Evolutionary conservation across 768 basidiomycete genomes (phyloP).

Genomic region (Mycena metata): DNA sequence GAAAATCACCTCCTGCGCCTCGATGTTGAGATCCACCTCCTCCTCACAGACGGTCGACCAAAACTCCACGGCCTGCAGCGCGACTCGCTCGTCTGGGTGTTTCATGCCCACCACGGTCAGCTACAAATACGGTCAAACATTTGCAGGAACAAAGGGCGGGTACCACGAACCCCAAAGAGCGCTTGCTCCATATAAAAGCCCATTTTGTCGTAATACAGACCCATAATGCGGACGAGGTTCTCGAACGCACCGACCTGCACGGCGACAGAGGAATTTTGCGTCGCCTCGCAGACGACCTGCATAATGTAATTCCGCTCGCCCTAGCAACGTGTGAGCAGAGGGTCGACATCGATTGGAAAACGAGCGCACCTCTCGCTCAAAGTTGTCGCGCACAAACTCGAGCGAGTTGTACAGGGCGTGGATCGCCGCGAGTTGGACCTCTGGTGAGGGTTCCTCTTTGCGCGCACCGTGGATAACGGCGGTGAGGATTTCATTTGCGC

Average conservation of each 20-base stretch:
- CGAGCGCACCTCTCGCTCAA: constrained; percentile 89
- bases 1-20: constrained; percentile 85
- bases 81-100: constrained; percentile 89
- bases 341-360: constrained; percentile 10
- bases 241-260: constrained; percentile 98
- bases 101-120: constrained; percentile 99
- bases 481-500: constrained; percentile 97
- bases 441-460: constrained; percentile 91
- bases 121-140: constrained; percentile 55
- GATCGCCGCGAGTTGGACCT: constrained; percentile 95
- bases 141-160: constrained; percentile 13
- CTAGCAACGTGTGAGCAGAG: constrained; percentile 56
- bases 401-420: constrained; percentile 95
- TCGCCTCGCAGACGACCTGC: constrained; percentile 99
- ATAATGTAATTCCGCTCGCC: constrained; percentile 99
- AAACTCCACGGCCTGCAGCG: constrained; percentile 97
- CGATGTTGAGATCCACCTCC: constrained; percentile 92
- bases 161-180: constrained; percentile 86
- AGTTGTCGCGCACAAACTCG: constrained; percentile 98
- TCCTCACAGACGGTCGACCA: constrained; percentile 99
- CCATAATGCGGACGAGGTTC: constrained; percentile 96
- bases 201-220: constrained; percentile 99
- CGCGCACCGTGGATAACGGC: constrained; percentile 98
- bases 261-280: constrained; percentile 81
- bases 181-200: constrained; percentile 99